A percentile compares a stretch with the other conserved stretches of the same genome.
These are phyloP conservation scores for Saccharomycopsis lassenensis DNA, from an alignment of 805 yeast species.

Conservation along the genomic window DNA sequence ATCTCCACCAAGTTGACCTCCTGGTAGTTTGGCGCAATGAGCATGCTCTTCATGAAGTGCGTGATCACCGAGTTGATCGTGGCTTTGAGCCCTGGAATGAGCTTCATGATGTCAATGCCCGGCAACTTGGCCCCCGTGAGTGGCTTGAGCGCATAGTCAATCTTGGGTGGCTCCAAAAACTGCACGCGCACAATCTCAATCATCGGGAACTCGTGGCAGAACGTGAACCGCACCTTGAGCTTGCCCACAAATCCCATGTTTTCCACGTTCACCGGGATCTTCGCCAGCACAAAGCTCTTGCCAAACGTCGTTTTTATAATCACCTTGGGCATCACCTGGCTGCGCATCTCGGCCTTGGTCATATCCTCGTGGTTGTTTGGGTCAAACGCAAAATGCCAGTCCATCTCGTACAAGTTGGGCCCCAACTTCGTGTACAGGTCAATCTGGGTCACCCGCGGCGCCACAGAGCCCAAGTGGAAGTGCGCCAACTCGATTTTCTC, in stretches of 20 bases:
- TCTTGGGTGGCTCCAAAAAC: constrained; percentile 66
- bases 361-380: constrained; percentile 77
- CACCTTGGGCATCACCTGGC: constrained; percentile 69
- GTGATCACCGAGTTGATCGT: constrained; percentile 64
- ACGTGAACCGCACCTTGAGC: constrained; percentile 44
- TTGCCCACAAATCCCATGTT: constrained; percentile 69
- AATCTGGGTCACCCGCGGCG: constrained; percentile 64
- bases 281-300: constrained; percentile 67
- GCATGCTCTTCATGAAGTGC: constrained; percentile 60
- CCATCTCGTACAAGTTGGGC: constrained; percentile 63
- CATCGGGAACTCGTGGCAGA: constrained; percentile 66
- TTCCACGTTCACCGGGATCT: constrained; percentile 69
- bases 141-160: constrained; percentile 74
- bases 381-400: constrained; percentile 71
- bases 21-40: constrained; percentile 73
- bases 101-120: constrained; percentile 78
- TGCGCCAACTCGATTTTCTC: constrained; percentile 64
- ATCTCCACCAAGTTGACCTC: constrained; percentile 68
- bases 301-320: constrained; percentile 75
- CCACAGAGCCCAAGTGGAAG: constrained; percentile 70
- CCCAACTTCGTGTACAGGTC: constrained; percentile 65
- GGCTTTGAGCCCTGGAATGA: constrained; percentile 67
- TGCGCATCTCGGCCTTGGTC: constrained; percentile 64
- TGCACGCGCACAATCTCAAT: constrained; percentile 61
- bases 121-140: constrained; percentile 76